Conservation (phyloP, 345 rosid species). For the Eucalyptus tenuipes region DNA sequence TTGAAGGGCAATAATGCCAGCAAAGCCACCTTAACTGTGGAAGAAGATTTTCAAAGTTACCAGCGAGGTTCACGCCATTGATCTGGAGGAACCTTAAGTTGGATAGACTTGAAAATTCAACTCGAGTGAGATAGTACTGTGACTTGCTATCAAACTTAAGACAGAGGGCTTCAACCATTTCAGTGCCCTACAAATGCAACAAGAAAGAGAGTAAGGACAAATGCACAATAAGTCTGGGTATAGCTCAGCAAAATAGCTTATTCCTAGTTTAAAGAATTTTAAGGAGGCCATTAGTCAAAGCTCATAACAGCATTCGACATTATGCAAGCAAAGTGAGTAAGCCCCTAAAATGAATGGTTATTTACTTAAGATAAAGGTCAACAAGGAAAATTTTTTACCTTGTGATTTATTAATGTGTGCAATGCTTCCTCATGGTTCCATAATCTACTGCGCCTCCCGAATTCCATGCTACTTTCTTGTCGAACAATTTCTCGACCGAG, state of each 20-base stretch:
- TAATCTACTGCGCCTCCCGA: slow-evolving; percentile 1
- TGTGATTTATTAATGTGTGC: not conserved
- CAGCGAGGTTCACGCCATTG: not conserved
- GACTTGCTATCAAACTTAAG: slow-evolving; percentile 6
- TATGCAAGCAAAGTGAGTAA: not conserved
- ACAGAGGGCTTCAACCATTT: slow-evolving; percentile 3
- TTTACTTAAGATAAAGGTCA: not conserved
- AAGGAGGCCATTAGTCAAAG: not conserved
- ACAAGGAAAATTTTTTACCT: not conserved
- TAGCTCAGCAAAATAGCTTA: not conserved
- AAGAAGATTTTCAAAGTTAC: not conserved
- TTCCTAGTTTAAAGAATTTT: not conserved
- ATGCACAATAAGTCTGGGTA: not conserved
- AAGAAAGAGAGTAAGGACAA: not conserved
- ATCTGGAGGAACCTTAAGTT: slow-evolving; percentile 7
- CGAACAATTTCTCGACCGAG: slow-evolving; percentile 7
- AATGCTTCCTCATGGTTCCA: slow-evolving; percentile 5
- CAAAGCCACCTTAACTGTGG: slow-evolving; percentile 7
- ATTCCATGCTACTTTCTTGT: not conserved
- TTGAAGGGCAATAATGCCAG: slow-evolving; percentile 9
- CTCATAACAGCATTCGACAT: not conserved
- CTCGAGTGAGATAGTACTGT: slow-evolving; percentile 3
- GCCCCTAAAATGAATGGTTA: not conserved
- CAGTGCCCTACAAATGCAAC: not conserved
- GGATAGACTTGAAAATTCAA: not conserved